phyloP scores from a whole-genome alignment of 352 stramenopile species.

The Phytophthora citricola region DNA sequence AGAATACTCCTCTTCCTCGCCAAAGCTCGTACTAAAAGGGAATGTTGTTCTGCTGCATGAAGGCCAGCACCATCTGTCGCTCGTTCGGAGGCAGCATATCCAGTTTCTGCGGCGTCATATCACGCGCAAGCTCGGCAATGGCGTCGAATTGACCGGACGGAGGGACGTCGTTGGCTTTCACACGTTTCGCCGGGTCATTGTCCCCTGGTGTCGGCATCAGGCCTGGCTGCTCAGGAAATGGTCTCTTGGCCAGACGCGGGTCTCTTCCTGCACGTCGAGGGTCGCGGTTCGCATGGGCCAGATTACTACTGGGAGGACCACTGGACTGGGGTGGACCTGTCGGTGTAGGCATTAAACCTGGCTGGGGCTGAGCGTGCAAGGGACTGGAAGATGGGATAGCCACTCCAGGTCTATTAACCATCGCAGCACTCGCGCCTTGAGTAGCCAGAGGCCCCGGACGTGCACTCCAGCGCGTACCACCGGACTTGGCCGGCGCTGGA shows the following conservation, averaged over 20 bases:
- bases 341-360: conserved; percentile 40
- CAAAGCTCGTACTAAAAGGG: conserved; percentile 35
- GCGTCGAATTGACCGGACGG: conserved; percentile 54
- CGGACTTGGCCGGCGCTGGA: conserved; percentile 46
- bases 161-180: conserved; percentile 22
- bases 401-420: conserved; percentile 29
- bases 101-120: conserved; percentile 86
- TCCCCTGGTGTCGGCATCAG: conserved; percentile 25
- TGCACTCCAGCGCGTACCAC: conserved; percentile 70
- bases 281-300: conserved; percentile 50
- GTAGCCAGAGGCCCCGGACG: conserved; percentile 57
- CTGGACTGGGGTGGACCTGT: conserved; percentile 28
- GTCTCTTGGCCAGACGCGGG: conserved; percentile 61
- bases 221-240: conserved; percentile 33
- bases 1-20: conserved; percentile 24
- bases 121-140: conserved; percentile 73
- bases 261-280: conserved; percentile 61
- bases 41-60: conserved; percentile 88
- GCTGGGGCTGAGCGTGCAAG: conserved; percentile 35
- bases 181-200: conserved; percentile 38
- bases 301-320: conserved; percentile 34
- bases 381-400: conserved; percentile 31
- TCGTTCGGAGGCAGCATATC: conserved; percentile 82
- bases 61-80: conserved; percentile 75
- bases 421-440: conserved; percentile 33